Evolutionary conservation across 257 asterid genomes (phyloP).

Genomic region (Solanum corneliomulleri): DNA sequence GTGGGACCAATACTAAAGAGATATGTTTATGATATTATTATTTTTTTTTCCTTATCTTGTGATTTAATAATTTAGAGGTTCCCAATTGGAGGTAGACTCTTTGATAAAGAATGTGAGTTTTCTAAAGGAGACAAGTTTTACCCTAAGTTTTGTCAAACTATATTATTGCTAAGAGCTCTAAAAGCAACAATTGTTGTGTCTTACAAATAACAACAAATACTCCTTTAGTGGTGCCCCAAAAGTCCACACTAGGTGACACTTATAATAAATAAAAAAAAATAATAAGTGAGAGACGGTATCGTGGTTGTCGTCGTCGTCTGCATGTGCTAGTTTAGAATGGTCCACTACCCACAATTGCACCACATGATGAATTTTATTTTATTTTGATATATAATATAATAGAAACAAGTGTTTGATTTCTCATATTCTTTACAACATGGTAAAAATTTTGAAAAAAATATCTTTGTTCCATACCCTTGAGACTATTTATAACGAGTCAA

Average conservation of each 20-base stretch:
- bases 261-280: background rate
- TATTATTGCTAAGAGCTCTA: constrained; percentile 10
- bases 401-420: background rate
- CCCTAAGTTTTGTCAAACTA: constrained; percentile 13
- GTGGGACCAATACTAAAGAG: constrained; percentile 13
- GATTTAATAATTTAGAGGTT: constrained; percentile 1
- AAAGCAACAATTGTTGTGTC: constrained; percentile 12
- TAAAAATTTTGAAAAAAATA: background rate
- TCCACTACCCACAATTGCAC: constrained; percentile 15
- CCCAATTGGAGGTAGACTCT: constrained; percentile 5
- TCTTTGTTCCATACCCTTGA: background rate
- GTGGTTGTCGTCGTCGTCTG: constrained; percentile 3
- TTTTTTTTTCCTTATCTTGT: background rate
- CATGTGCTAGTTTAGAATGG: constrained; percentile 13
- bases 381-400: background rate
- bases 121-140: constrained; percentile 12
- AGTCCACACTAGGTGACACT: background rate
- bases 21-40: background rate
- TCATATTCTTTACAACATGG: background rate
- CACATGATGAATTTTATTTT: background rate
- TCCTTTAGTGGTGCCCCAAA: constrained; percentile 12
- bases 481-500: background rate
- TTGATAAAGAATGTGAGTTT: background rate
- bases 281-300: constrained; percentile 7
- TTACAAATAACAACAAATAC: background rate